These are phyloP conservation scores for Trametes cingulata DNA, from an alignment of 768 basidiomycete genomes.

Conservation along the genomic window DNA sequence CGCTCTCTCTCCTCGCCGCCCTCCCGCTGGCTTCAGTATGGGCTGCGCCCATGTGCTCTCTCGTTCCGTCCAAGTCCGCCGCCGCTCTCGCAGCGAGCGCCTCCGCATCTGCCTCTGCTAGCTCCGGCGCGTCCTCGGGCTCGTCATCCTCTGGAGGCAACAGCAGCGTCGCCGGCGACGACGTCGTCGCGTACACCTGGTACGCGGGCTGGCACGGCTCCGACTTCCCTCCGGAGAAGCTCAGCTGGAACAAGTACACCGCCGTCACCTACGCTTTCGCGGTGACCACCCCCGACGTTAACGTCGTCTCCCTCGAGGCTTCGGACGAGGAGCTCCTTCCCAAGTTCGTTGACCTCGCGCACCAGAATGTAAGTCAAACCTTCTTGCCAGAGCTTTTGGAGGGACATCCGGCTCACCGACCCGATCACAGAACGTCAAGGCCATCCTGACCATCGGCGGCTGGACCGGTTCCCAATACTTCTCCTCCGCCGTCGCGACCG, in stretches of 20 bases:
- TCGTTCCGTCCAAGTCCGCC: constrained; percentile 17
- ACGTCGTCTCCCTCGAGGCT: constrained; percentile 33
- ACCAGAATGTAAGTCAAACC: constrained; percentile 33
- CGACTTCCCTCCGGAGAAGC: constrained; percentile 49
- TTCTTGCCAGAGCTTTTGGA: neutral
- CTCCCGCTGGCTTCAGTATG: constrained; percentile 26
- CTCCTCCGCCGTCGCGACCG: constrained; percentile 58
- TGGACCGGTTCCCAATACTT: constrained; percentile 68
- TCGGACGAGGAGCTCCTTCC: constrained; percentile 55
- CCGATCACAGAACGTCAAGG: constrained; percentile 49
- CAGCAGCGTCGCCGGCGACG: constrained; percentile 15
- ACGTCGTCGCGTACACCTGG: constrained; percentile 44
- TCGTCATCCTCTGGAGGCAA: constrained; percentile 8
- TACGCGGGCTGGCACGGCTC: constrained; percentile 67
- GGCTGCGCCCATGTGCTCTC: constrained; percentile 33
- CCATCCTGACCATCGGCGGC: constrained; percentile 66
- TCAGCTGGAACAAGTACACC: constrained; percentile 70
- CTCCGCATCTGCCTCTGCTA: constrained; percentile 3
- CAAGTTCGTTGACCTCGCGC: constrained; percentile 53
- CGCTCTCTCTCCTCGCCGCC: constrained; percentile 24
- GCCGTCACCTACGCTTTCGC: constrained; percentile 72
- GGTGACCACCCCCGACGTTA: constrained; percentile 37
- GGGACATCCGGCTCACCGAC: neutral
- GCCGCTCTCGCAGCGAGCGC: constrained; percentile 7
- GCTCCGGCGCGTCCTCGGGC: constrained; percentile 2